Base-by-base conservation (phyloP, 2,329 filamentous ascomycete species). In the Chrysosphaeria jannelii region DNA sequence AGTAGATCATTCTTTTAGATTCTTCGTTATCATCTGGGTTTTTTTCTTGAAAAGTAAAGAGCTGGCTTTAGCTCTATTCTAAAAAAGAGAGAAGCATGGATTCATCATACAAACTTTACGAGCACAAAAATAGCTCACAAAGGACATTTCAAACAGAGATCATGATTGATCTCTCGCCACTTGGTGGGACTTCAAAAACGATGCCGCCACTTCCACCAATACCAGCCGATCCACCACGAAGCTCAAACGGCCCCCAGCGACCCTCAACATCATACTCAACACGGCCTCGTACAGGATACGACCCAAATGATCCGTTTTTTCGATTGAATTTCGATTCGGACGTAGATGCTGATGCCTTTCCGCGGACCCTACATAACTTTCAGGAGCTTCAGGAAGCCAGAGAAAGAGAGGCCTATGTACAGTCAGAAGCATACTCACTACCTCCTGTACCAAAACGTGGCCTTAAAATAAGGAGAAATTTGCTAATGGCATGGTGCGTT, bases 401-500 rank as follows among this genome's bases (percentile, higher is more conserved):
- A 14, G 25, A 29, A 1, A 20, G 20, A 0, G 27, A 22, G 3
- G 30, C 30, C 4, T 23, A 22, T 5, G 19, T 22, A 2, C 27
- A 29, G 5, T 26, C 30, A 3, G 20, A 18, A 0, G 23, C 14
- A 2, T 15, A 25, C 5, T 11, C 18, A 2, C n/a, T n/a, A n/a
- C n/a, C 24, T 2, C 10, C 19, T 0, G 10, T 20, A 5, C 27
- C 24, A n/a, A 19, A n/a, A 4, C 27, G 25, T 2, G 19, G 22
- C 1, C 27, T 23, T 11, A 27, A 13, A 11, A 13, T 29, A 10
- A 23, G 26, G 9, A 15, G 27, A 8, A 26, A 23, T 2, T 20
- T 30, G 4, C 23, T 33, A 8, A 31, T 33, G 22, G 15, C 25
- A 6, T 33, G 29, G 31, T 31, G 12, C 5, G 30, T 19, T 4